Conservation (phyloP, 129 eudicot species). For the Rutidosis leptorrhynchoides region DNA sequence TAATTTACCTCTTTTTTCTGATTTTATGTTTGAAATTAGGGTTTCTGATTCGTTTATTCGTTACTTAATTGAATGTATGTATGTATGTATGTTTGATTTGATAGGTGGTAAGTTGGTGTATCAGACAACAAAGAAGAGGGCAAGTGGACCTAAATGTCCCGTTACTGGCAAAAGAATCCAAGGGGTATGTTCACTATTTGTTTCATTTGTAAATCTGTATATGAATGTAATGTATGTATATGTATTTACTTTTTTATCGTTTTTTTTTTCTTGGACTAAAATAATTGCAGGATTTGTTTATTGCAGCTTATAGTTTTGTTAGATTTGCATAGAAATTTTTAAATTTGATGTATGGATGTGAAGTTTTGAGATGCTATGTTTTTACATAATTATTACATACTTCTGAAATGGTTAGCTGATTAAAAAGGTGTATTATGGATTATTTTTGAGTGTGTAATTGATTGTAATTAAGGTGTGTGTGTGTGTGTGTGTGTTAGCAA, state of each 20-base stretch:
- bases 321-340: neutral
- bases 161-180: constrained; percentile 74
- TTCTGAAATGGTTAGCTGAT: neutral
- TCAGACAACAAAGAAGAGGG: constrained; percentile 70
- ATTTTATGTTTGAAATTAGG: neutral
- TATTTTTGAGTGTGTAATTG: no score
- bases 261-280: neutral
- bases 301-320: neutral
- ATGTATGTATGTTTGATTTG: neutral
- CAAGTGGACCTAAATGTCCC: constrained; percentile 79
- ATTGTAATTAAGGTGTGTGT: no score
- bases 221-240: neutral
- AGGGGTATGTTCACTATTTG: constrained; percentile 42
- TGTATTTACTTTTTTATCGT: neutral
- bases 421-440: neutral
- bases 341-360: no score
- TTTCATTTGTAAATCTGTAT: neutral
- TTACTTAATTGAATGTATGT: neutral
- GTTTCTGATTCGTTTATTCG: neutral
- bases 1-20: constrained; percentile 3
- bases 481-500: no score
- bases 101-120: constrained; percentile 61
- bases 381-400: neutral
- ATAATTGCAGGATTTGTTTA: neutral
- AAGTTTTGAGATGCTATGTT: neutral